Evolutionary conservation across 345 rosid genomes (phyloP), one percentile per base, ranked within the genome.

Genomic region (Brassica rapa): DNA sequence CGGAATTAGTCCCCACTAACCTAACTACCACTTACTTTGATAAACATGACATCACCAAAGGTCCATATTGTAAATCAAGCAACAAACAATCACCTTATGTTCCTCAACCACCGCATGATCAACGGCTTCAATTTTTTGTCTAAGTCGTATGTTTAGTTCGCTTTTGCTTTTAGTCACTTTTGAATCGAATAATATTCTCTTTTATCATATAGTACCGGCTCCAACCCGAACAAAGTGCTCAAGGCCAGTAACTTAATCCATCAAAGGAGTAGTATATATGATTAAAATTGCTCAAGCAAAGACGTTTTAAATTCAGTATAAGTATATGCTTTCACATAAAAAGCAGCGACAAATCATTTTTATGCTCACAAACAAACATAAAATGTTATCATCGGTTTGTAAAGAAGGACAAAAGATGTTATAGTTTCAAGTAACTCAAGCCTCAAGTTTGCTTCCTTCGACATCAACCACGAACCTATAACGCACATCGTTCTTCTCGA

Each of bases 401-500:
- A 53, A 55, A 63, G 12, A 8, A 16, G 55, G 6, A 3, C 27
- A 16, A 33, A 39, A 23, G 33, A 21, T 12, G 30, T 0, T 11
- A 11, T 35, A 10, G 23, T 62, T 71, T 57, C 51, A 66, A 39
- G 51, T 51, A 10, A 21, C 6, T 80, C 67, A 80, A 23, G 68
- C 57, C 27, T 85, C 82, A 27, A 95, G 88, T 73, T 89, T 89
- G 89, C 98, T 95, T 73, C 99, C 98, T 1, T 84, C 89, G 0
- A 95, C 91, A 75, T 95, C 99, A 11, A 95, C 92, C 0, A 91
- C 97, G 21, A 95, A 95, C 77, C 98, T 80, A 56, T 92, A 92
- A 68, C 99, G 84, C n/a, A 90, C 99, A 70, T 95, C 98, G 19
- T 95, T 95, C 86, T 91, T 91, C 85, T 90, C 89, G 3, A 92